Percentiles rank a stretch among this genome's conserved stretches.
phyloP scores from a whole-genome alignment of 139 green algal genomes.

The Micractinium sp. region DNA sequence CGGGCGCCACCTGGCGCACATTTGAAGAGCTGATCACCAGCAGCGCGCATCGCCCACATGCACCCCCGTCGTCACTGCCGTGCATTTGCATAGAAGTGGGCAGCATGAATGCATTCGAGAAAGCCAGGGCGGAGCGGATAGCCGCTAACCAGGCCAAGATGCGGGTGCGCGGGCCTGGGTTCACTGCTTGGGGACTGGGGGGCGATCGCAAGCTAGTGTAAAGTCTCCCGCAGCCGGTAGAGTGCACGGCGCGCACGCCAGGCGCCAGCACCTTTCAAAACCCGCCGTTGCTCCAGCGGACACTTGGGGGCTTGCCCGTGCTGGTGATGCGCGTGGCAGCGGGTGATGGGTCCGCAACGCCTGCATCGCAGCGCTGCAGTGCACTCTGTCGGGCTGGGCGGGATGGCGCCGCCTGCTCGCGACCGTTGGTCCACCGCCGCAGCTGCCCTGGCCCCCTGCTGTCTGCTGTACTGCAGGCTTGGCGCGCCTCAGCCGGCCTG shows the following conservation, averaged over 20 bases:
- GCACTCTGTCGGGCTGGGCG: neutral
- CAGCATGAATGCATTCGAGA: slow-evolving; percentile 58
- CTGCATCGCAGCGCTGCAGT: neutral
- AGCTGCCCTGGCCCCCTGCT: neutral
- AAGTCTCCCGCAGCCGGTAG: neutral
- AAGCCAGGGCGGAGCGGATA: slow-evolving; percentile 53
- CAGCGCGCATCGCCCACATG: too few relatives aligned
- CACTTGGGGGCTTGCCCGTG: neutral
- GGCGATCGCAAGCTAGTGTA: too few relatives aligned
- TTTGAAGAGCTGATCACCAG: too few relatives aligned
- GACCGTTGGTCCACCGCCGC: neutral
- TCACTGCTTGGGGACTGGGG: neutral
- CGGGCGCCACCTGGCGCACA: too few relatives aligned
- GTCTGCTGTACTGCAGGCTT: neutral
- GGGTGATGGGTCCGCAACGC: neutral
- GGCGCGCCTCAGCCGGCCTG: too few relatives aligned
- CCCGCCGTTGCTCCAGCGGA: neutral
- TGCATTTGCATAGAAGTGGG: too few relatives aligned
- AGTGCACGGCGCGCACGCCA: neutral
- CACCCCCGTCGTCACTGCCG: too few relatives aligned
- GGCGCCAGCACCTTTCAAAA: neutral
- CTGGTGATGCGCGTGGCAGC: neutral
- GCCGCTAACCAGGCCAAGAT: slow-evolving; percentile 59
- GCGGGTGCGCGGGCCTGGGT: slow-evolving; percentile 29
- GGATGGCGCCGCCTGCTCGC: neutral